phyloP scores from a whole-genome alignment of 2,329 filamentous ascomycete genomes.

The Lasiodiplodia sp. region DNA sequence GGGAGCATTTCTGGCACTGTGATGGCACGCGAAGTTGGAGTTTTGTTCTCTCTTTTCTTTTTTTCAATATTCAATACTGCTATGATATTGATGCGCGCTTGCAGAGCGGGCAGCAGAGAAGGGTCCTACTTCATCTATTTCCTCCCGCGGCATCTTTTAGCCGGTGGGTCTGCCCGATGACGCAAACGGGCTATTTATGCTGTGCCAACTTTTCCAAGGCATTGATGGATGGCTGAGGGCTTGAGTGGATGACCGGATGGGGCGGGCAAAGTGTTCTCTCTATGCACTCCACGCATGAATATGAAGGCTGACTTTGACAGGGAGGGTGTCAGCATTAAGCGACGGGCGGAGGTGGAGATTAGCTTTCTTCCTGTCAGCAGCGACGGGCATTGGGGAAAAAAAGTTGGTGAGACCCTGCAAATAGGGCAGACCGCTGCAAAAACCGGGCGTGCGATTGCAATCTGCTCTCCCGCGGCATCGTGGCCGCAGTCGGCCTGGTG shows the following conservation, averaged over 20 bases:
- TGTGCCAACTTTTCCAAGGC: not conserved
- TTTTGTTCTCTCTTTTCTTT: not conserved
- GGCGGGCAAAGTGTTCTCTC: not conserved
- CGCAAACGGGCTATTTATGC: not conserved
- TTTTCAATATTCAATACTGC: not conserved
- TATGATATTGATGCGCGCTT: not conserved
- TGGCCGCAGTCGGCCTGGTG: not conserved
- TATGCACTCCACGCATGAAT: not conserved
- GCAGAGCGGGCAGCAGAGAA: not conserved
- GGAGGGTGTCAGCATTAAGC: not conserved
- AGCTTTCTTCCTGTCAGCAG: not conserved
- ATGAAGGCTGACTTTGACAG: not conserved
- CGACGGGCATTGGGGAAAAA: not conserved
- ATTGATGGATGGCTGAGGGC: not conserved
- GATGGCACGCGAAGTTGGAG: not conserved
- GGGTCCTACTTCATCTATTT: not conserved
- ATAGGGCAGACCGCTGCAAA: not conserved
- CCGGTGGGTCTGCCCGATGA: not conserved
- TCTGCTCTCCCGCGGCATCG: not conserved
- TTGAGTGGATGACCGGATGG: not conserved
- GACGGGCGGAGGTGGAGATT: not conserved
- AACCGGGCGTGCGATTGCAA: not conserved
- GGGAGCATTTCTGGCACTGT: not conserved
- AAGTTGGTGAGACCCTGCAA: not conserved
- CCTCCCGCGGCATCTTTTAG: not conserved